Evolutionary conservation across 2,329 filamentous ascomycete species (phyloP).

Genomic region (Aureobasidium zeae): DNA sequence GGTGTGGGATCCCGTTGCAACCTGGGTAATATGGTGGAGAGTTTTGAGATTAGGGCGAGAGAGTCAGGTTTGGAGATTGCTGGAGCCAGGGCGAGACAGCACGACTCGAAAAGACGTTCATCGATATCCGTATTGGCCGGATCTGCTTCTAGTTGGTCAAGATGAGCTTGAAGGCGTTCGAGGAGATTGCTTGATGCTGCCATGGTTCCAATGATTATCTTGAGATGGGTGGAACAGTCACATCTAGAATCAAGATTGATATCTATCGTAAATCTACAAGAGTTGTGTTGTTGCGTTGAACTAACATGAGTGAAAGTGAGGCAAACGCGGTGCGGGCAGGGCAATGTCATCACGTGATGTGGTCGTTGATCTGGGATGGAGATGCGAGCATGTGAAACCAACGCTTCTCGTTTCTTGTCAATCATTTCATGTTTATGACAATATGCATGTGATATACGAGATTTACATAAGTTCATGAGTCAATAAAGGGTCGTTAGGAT

Average conservation of each 20-base stretch:
- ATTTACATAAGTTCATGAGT: conserved; percentile 13
- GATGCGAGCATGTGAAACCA: not conserved
- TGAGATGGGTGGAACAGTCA: too few relatives aligned
- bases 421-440: too few relatives aligned
- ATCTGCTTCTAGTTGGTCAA: conserved; percentile 36
- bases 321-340: conserved; percentile 3
- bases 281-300: not conserved
- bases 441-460: conserved; percentile 3
- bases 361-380: not conserved
- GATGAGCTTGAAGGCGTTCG: conserved; percentile 32
- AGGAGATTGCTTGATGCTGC: conserved; percentile 9
- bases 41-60: conserved; percentile 33
- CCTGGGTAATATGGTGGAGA: conserved; percentile 43
- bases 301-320: not conserved
- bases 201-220: not conserved
- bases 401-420: conserved; percentile 4
- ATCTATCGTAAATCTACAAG: not conserved
- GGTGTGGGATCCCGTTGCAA: conserved; percentile 51
- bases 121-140: conserved; percentile 38
- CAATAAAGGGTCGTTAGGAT: conserved; percentile 9
- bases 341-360: not conserved
- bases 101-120: conserved; percentile 41
- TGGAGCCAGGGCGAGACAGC: conserved; percentile 37
- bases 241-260: too few relatives aligned
- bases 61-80: conserved; percentile 29